A percentile compares a stretch with the other conserved stretches of the same genome.
Conservation (phyloP, 306 rosid species). For the Glycine tomentella region DNA sequence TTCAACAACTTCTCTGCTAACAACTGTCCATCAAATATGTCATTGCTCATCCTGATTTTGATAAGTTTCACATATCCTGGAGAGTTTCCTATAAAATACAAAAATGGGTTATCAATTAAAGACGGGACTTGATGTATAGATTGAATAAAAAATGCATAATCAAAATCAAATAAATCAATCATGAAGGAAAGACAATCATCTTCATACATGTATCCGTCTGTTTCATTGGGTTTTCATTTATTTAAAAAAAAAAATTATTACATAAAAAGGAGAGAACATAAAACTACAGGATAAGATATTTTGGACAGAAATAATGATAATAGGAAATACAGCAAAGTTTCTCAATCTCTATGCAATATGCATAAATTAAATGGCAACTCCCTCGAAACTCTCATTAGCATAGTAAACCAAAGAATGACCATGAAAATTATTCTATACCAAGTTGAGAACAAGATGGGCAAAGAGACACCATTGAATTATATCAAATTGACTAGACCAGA, state of each 20-base stretch:
- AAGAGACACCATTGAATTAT: not conserved
- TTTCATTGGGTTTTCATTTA: too few relatives aligned
- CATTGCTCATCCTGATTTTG: constrained; percentile 65
- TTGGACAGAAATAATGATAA: too few relatives aligned
- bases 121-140: not conserved
- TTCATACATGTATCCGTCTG: constrained; percentile 18
- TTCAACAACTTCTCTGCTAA: constrained; percentile 76
- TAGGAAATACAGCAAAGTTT: not conserved
- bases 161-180: constrained; percentile 1
- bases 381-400: not conserved
- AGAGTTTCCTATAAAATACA: constrained; percentile 47
- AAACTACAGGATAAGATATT: too few relatives aligned
- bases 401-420: too few relatives aligned
- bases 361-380: not conserved
- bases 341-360: not conserved
- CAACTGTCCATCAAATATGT: constrained; percentile 65
- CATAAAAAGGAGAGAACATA: too few relatives aligned
- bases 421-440: not conserved
- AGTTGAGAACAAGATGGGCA: not conserved
- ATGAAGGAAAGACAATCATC: constrained; percentile 21
- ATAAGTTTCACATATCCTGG: constrained; percentile 53
- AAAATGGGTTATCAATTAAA: constrained; percentile 20
- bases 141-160: constrained; percentile 34
- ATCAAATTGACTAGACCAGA: not conserved
- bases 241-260: too few relatives aligned